These are phyloP conservation scores for Imleria badia DNA, from an alignment of 768 basidiomycete genomes.

Conservation along the genomic window DNA sequence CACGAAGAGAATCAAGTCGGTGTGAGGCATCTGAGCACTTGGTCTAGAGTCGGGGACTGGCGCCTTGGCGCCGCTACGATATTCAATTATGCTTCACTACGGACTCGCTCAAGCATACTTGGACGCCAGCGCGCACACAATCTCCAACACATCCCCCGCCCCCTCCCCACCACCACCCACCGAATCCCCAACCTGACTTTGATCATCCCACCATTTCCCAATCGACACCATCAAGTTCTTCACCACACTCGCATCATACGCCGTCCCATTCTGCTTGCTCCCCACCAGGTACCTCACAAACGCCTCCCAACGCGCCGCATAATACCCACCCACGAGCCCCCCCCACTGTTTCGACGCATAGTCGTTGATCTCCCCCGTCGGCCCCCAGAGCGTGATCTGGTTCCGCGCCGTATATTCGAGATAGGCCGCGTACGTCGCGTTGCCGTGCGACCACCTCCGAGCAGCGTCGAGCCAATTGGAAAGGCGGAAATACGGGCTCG, in stretches of 20 bases:
- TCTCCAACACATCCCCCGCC: slow-evolving; percentile 22
- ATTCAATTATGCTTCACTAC: no score
- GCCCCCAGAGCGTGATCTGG: slow-evolving; percentile 46
- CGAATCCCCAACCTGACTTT: slow-evolving; percentile 21
- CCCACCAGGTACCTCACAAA: slow-evolving; percentile 35
- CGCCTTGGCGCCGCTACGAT: no score
- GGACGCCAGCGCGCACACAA: slow-evolving; percentile 14
- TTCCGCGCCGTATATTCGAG: slow-evolving; percentile 41
- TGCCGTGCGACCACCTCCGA: slow-evolving; percentile 26
- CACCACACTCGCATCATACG: slow-evolving; percentile 30
- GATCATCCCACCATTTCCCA: slow-evolving; percentile 32
- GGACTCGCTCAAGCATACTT: slow-evolving; percentile 12
- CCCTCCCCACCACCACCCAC: slow-evolving; percentile 10
- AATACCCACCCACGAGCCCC: slow-evolving; percentile 39
- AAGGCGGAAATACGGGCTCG: slow-evolving; percentile 34
- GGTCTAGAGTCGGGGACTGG: no score
- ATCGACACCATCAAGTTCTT: slow-evolving; percentile 29
- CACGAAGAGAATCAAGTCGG: no score
- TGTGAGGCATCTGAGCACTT: no score
- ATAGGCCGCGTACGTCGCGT: slow-evolving; percentile 34
- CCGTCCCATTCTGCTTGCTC: slow-evolving; percentile 26
- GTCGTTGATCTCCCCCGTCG: slow-evolving; percentile 40
- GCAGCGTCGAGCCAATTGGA: slow-evolving; percentile 39
- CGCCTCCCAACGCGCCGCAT: slow-evolving; percentile 34
- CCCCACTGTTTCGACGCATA: slow-evolving; percentile 47